Percentiles rank a stretch among this genome's conserved stretches.
These are phyloP conservation scores for Aspergillus piperis DNA, from an alignment of 2,329 filamentous ascomycete genomes.

Conservation along the genomic window DNA sequence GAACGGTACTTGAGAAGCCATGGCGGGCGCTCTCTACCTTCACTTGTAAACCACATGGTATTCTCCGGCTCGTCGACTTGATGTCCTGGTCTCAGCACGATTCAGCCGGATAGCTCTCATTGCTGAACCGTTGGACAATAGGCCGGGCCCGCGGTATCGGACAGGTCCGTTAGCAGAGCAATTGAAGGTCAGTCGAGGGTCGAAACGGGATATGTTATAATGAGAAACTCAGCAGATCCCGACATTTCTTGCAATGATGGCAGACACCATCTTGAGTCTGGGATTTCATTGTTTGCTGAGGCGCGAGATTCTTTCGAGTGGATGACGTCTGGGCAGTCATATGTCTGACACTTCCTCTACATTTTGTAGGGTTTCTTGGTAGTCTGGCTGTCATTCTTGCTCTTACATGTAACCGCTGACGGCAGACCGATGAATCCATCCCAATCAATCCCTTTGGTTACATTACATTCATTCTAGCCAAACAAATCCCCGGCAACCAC, in stretches of 20 bases:
- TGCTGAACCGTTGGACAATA: neutral
- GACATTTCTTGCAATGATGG: neutral
- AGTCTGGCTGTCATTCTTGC: neutral
- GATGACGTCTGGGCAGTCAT: neutral
- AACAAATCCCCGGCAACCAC: too few relatives aligned
- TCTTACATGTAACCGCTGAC: neutral
- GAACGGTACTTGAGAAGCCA: slow-evolving; percentile 55
- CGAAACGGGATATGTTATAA: neutral
- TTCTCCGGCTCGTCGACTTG: neutral
- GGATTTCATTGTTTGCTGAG: neutral
- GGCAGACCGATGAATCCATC: neutral
- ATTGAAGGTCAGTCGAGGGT: neutral
- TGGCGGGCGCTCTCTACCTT: slow-evolving; percentile 17
- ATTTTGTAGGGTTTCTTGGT: neutral
- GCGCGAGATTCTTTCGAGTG: neutral
- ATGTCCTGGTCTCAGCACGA: neutral
- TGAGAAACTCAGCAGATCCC: neutral
- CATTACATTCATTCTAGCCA: neutral
- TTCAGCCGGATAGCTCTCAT: neutral
- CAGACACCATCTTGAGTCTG: neutral
- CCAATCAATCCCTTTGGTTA: neutral
- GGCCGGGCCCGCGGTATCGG: neutral
- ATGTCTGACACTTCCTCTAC: neutral
- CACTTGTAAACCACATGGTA: neutral
- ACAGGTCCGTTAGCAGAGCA: neutral